Percentiles rank a stretch among this genome's conserved stretches.
Evolutionary conservation across 179 eudicot genomes (phyloP).

Genomic region (Gypsophila paniculata): DNA sequence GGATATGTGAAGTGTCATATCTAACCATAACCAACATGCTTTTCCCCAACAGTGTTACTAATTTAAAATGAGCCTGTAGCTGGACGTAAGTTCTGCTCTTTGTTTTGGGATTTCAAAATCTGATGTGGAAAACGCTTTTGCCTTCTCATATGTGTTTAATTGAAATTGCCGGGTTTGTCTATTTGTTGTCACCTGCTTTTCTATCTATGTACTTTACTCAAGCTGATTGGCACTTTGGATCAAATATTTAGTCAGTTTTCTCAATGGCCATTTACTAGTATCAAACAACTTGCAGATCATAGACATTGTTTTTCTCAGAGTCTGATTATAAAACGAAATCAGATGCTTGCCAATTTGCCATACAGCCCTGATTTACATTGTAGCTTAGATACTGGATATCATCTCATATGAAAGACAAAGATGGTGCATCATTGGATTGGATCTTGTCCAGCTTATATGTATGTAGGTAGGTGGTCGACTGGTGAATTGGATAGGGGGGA

Average conservation of each 20-base stretch:
- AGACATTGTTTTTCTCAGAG: neutral
- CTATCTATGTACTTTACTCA: neutral
- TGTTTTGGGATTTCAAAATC: neutral
- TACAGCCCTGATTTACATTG: neutral
- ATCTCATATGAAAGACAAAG: neutral
- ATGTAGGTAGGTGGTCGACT: too few species aligned
- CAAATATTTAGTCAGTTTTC: conserved; percentile 4
- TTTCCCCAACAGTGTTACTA: too few species aligned
- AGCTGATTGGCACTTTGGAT: neutral
- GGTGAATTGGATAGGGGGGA: too few species aligned
- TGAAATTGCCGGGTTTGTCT: neutral
- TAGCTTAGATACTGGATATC: neutral
- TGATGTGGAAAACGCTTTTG: neutral
- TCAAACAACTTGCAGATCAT: neutral
- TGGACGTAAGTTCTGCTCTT: conserved; percentile 29
- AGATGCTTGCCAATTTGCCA: neutral
- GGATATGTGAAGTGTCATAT: neutral
- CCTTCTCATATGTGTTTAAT: neutral
- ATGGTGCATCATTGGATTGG: neutral
- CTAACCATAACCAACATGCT: too few species aligned
- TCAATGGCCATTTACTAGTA: neutral
- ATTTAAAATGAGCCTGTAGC: conserved; percentile 71
- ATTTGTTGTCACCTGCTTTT: neutral
- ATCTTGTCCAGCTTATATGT: neutral
- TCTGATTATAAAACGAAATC: neutral